Conservation (phyloP, 2,329 filamentous ascomycete species). For the Monosporascus cannonballus region DNA sequence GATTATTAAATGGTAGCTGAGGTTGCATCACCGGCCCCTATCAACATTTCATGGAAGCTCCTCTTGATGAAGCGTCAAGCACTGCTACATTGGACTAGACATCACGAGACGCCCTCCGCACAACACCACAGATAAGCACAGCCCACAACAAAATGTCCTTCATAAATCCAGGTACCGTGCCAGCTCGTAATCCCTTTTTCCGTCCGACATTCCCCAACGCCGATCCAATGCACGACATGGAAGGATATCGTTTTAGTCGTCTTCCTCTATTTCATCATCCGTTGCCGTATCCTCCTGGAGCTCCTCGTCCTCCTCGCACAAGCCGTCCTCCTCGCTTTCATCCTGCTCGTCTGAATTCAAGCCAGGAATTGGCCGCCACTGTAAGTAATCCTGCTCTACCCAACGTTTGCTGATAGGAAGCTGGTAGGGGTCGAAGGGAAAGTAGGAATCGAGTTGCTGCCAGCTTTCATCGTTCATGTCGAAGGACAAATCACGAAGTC, state of each 20-base stretch:
- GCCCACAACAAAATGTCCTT: neutral
- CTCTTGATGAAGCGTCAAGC: neutral
- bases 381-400: conserved; percentile 78
- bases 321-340: conserved; percentile 47
- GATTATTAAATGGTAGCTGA: neutral
- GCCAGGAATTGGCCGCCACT: conserved; percentile 71
- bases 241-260: conserved; percentile 26
- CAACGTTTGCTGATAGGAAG: conserved; percentile 81
- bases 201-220: conserved; percentile 10
- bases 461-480: conserved; percentile 64
- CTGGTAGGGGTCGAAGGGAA: conserved; percentile 95
- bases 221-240: conserved; percentile 11
- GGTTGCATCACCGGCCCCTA: neutral
- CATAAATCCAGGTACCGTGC: conserved; percentile 14
- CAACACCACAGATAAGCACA: neutral
- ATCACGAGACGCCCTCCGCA: neutral
- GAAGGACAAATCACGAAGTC: conserved; percentile 45
- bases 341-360: conserved; percentile 52
- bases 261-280: conserved; percentile 39
- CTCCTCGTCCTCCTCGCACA: conserved; percentile 36
- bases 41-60: neutral
- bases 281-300: conserved; percentile 47
- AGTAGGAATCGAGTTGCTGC: conserved; percentile 87
- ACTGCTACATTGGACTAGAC: neutral
- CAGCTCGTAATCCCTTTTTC: conserved; percentile 14